Base-by-base conservation (phyloP, 352 stramenopile species). In the Pythium utonaiense region DNA sequence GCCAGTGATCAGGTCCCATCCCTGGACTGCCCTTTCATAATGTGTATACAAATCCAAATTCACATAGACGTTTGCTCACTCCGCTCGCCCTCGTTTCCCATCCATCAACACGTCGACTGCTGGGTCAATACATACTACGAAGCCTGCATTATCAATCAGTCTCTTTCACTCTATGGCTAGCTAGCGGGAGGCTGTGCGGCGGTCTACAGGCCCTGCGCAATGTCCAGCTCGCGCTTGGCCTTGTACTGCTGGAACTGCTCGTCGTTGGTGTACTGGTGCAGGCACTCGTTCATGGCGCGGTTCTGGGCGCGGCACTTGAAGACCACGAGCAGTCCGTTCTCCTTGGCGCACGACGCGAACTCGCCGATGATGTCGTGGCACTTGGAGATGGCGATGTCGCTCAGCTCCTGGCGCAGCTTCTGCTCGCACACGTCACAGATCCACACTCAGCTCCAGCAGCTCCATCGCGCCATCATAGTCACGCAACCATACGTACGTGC, bases 401-500 rank as follows among this genome's bases (percentile, higher is more conserved):
- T 91, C 49, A 92, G 70, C 57, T 94, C 78, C 66, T 91, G 80
- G 54, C 78, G 83, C 53, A 94, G 60, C 82, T 89, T 89, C 83
- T 93, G 47, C 42, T 62, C 42, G 33, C 9, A 30, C 41, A 62
- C 19, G n/a, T n/a, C 52, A 30, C 2, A 48, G 17, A 38, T 40
- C 14, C 33, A 47, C 40, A 47, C n/a, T 25, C 40, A 47, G 12
- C 13, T 19, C 14, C 9, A 6, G 9, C 33, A 40, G 14, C n/a
- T n/a, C n/a, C n/a, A n/a, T n/a, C 0, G 10, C 38, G 40, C 21
- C n/a, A 21, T 0, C 38, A 41, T 44, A 50, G 8, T 53, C 9
- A 42, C 4, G 22, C 2, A 45, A n/a, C 38, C 25, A 50, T 12
- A 50, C 76, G 52, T 53, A 91, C 80, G 45, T 93, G 81, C 59